Percentiles rank a stretch among this genome's conserved stretches.
phyloP scores from a whole-genome alignment of 306 rosid species.

The Astragalus glycyphyllos region DNA sequence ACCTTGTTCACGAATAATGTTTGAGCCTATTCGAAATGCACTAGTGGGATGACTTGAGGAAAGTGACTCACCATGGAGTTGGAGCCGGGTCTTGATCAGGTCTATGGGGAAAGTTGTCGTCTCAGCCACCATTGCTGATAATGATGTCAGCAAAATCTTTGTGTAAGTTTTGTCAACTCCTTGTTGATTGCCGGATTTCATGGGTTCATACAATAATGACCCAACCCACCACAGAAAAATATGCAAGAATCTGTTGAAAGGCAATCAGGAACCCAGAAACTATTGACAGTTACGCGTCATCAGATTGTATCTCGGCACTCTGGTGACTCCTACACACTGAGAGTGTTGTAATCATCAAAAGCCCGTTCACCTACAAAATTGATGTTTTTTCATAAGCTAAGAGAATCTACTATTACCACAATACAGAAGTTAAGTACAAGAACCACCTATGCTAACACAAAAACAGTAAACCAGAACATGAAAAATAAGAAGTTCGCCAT shows the following conservation, averaged over 20 bases:
- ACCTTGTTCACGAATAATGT: constrained; percentile 67
- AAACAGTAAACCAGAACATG: too few species aligned
- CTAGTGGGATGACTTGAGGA: constrained; percentile 55
- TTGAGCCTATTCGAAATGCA: constrained; percentile 64
- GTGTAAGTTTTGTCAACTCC: constrained; percentile 43
- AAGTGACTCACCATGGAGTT: constrained; percentile 76
- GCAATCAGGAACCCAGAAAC: constrained; percentile 10
- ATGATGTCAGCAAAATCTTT: constrained; percentile 64
- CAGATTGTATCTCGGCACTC: not conserved
- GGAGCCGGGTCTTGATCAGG: constrained; percentile 85
- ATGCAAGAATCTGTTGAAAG: not conserved
- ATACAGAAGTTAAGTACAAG: too few species aligned
- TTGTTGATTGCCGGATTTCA: constrained; percentile 48
- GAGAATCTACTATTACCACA: too few species aligned
- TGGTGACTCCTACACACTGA: constrained; percentile 34
- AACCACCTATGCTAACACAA: too few species aligned
- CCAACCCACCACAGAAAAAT: constrained; percentile 19
- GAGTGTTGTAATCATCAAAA: constrained; percentile 1
- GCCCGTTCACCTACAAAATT: constrained; percentile 1
- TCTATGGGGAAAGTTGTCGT: constrained; percentile 85
- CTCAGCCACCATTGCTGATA: constrained; percentile 90
- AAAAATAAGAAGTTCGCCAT: too few species aligned
- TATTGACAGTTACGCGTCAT: constrained; percentile 2
- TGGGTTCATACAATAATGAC: constrained; percentile 38
- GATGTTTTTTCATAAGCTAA: not conserved